Conservation (phyloP, 2,329 filamentous ascomycete species). For the Trichophyton rubrum region DNA sequence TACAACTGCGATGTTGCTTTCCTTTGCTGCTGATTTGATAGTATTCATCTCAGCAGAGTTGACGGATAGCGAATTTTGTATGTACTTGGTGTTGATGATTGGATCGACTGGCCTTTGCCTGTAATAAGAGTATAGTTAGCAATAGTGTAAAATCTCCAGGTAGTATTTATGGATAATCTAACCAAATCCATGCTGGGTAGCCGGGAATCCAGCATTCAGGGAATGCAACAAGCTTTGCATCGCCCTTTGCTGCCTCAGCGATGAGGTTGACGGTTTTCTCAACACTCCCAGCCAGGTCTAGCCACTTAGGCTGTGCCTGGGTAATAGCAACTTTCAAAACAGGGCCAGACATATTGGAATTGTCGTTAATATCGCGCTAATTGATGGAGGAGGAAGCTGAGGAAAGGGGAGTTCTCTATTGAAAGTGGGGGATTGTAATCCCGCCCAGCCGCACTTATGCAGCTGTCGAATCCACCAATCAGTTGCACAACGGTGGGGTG, state of each 20-base stretch:
- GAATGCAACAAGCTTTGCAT: constrained; percentile 44
- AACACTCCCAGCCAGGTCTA: constrained; percentile 44
- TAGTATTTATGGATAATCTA: constrained; percentile 6
- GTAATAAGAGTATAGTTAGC: neutral
- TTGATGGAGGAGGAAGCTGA: neutral
- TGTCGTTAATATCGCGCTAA: neutral
- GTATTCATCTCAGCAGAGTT: constrained; percentile 27
- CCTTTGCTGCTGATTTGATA: constrained; percentile 25
- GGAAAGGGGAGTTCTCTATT: neutral
- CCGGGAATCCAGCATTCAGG: constrained; percentile 45
- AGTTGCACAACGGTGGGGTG: neutral
- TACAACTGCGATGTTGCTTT: constrained; percentile 31
- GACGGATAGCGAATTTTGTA: constrained; percentile 21
- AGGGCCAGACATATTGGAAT: neutral
- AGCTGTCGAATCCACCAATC: neutral
- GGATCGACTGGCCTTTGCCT: constrained; percentile 26
- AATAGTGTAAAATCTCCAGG: neutral
- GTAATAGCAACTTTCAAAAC: constrained; percentile 4
- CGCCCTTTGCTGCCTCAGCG: constrained; percentile 41
- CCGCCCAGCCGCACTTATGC: neutral
- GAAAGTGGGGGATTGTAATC: neutral
- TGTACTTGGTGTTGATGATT: constrained; percentile 22
- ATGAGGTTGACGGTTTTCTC: constrained; percentile 48
- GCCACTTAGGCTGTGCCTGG: constrained; percentile 49
- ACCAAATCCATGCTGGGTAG: constrained; percentile 41